Conservation (phyloP, 2,329 filamentous ascomycete species). For the Aspergillus luchuensis region DNA sequence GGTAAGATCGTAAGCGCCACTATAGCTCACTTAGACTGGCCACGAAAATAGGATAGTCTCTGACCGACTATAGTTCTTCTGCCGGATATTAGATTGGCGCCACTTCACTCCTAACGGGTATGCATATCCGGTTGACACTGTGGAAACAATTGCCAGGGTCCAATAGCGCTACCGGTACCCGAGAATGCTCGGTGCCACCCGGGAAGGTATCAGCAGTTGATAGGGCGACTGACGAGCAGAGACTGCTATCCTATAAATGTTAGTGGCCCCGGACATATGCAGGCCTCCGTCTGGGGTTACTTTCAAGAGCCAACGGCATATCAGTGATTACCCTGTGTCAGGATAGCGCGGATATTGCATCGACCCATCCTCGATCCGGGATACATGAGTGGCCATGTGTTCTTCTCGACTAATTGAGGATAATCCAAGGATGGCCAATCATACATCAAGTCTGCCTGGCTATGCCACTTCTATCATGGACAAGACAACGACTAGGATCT, state of each 20-base stretch:
- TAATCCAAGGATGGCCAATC: not conserved
- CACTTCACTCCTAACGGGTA: not conserved
- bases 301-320: not conserved
- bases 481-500: not conserved
- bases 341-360: not conserved
- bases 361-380: not conserved
- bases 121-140: not conserved
- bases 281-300: not conserved
- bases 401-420: not conserved
- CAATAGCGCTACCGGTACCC: not conserved
- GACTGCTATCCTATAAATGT: not conserved
- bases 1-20: no score
- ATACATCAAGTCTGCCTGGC: not conserved
- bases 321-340: not conserved
- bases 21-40: no score
- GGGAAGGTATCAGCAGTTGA: not conserved
- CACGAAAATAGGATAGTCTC: not conserved
- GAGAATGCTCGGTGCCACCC: not conserved
- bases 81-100: not conserved
- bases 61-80: not conserved
- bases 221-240: not conserved
- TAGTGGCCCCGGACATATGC: not conserved
- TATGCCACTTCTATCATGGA: not conserved
- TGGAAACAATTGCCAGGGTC: not conserved
- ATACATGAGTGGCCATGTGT: not conserved